Percentiles rank a stretch among this genome's conserved stretches.
phyloP scores from a whole-genome alignment of 768 basidiomycete species.

The Royoungia palumana region DNA sequence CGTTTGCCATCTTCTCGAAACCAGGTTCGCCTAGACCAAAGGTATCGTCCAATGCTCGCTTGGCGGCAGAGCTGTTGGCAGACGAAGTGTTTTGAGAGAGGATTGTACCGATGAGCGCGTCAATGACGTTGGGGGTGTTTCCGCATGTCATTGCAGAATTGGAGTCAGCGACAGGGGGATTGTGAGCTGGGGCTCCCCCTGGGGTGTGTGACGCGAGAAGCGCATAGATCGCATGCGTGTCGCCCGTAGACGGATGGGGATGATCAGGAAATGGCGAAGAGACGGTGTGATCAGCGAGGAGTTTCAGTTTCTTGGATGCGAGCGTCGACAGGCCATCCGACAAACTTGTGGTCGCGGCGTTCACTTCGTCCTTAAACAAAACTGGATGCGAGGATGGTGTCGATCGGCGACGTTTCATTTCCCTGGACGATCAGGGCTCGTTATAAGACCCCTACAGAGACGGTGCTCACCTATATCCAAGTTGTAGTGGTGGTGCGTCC shows the following conservation, averaged over 20 bases:
- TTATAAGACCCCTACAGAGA: background rate
- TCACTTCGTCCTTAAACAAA: background rate
- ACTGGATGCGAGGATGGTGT: constrained; percentile 1
- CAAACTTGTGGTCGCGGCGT: background rate
- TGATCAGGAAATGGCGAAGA: constrained; percentile 49
- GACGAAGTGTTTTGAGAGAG: constrained; percentile 59
- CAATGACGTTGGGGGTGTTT: constrained; percentile 51
- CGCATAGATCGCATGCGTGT: constrained; percentile 38
- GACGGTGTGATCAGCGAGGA: constrained; percentile 39
- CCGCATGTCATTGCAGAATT: constrained; percentile 47
- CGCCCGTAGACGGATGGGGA: constrained; percentile 41
- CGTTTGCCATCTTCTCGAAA: constrained; percentile 46
- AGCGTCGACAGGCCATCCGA: constrained; percentile 8
- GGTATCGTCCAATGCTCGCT: constrained; percentile 41
- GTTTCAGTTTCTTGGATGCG: constrained; percentile 48
- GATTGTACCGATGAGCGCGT: constrained; percentile 54
- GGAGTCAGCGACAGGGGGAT: constrained; percentile 16
- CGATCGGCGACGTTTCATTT: constrained; percentile 16
- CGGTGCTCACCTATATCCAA: no score
- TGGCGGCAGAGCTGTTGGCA: constrained; percentile 49
- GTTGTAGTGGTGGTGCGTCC: background rate
- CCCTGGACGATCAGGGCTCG: background rate
- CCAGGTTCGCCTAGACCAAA: constrained; percentile 47
- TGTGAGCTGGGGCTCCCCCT: constrained; percentile 29
- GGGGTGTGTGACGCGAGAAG: constrained; percentile 41